These are phyloP conservation scores for Zygoascus flipseniorum DNA, from an alignment of 805 yeast genomes.

Conservation along the genomic window DNA sequence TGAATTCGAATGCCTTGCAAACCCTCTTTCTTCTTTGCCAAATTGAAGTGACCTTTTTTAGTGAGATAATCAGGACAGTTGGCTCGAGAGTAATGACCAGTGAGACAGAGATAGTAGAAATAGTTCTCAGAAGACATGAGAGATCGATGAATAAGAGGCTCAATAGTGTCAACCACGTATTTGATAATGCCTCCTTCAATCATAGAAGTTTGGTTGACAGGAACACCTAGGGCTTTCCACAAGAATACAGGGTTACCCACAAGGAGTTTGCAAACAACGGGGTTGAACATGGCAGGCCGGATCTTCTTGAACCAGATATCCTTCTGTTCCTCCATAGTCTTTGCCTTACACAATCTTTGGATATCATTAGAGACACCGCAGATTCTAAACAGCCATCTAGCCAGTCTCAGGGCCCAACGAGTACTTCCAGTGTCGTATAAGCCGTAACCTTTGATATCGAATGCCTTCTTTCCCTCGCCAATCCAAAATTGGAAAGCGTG, in stretches of 20 bases:
- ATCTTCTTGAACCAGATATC: constrained; percentile 54
- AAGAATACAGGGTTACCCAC: constrained; percentile 79
- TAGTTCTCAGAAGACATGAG: constrained; percentile 65
- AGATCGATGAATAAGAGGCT: constrained; percentile 60
- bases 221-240: constrained; percentile 89
- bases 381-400: constrained; percentile 48
- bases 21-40: constrained; percentile 42
- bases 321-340: constrained; percentile 53
- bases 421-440: constrained; percentile 71
- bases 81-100: constrained; percentile 47
- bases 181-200: constrained; percentile 65
- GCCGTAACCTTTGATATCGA: constrained; percentile 48
- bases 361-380: constrained; percentile 44
- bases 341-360: constrained; percentile 46
- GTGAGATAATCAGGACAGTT: constrained; percentile 77
- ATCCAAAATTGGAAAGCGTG: constrained; percentile 78
- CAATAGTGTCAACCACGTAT: constrained; percentile 69
- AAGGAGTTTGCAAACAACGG: constrained; percentile 54
- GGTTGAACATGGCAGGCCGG: constrained; percentile 64
- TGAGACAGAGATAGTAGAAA: constrained; percentile 63
- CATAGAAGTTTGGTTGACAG: constrained; percentile 73
- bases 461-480: constrained; percentile 51
- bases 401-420: constrained; percentile 74
- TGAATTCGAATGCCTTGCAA: constrained; percentile 66
- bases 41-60: constrained; percentile 43